phyloP scores from a whole-genome alignment of 495 filamentous ascomycete genomes.

The Halenospora varia region DNA sequence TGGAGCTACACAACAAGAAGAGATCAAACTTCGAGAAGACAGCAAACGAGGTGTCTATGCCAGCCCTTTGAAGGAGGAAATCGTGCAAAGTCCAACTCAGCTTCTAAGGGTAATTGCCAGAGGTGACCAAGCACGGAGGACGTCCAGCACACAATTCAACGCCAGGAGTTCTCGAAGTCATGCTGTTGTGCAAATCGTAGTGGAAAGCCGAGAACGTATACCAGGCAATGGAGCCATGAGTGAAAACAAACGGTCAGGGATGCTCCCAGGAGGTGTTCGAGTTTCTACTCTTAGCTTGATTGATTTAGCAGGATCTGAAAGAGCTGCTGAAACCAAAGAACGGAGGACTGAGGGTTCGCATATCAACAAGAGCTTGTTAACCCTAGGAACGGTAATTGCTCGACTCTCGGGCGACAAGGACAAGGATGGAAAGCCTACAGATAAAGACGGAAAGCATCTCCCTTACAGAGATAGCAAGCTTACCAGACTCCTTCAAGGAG shows the following conservation, averaged over 20 bases:
- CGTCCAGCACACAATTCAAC: slow-evolving; percentile 94
- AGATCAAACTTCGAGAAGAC: slow-evolving; percentile 96
- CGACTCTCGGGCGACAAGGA: slow-evolving; percentile 80
- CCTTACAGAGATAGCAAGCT: slow-evolving; percentile 97
- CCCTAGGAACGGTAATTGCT: slow-evolving; percentile 91
- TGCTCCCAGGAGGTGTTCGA: slow-evolving; percentile 85
- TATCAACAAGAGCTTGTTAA: slow-evolving; percentile 96
- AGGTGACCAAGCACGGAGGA: slow-evolving; percentile 85
- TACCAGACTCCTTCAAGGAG: slow-evolving; percentile 87
- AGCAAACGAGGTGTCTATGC: slow-evolving; percentile 96
- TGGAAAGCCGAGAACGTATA: slow-evolving; percentile 88
- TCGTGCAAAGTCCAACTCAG: slow-evolving; percentile 96
- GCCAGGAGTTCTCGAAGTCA: slow-evolving; percentile 94
- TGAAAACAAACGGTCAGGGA: slow-evolving; percentile 69
- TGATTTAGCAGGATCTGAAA: slow-evolving; percentile 93
- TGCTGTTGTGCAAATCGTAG: slow-evolving; percentile 97
- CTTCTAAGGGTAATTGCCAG: slow-evolving; percentile 91
- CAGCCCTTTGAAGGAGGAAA: slow-evolving; percentile 94
- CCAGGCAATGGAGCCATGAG: slow-evolving; percentile 46
- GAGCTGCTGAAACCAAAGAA: slow-evolving; percentile 93
- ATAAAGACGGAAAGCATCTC: slow-evolving; percentile 84
- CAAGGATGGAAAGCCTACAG: slow-evolving; percentile 65
- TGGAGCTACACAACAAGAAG: slow-evolving; percentile 56
- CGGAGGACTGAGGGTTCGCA: slow-evolving; percentile 91
- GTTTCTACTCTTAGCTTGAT: slow-evolving; percentile 95